These are phyloP conservation scores for Yueomyces sp. DNA, from an alignment of 805 yeast species.

Conservation along the genomic window DNA sequence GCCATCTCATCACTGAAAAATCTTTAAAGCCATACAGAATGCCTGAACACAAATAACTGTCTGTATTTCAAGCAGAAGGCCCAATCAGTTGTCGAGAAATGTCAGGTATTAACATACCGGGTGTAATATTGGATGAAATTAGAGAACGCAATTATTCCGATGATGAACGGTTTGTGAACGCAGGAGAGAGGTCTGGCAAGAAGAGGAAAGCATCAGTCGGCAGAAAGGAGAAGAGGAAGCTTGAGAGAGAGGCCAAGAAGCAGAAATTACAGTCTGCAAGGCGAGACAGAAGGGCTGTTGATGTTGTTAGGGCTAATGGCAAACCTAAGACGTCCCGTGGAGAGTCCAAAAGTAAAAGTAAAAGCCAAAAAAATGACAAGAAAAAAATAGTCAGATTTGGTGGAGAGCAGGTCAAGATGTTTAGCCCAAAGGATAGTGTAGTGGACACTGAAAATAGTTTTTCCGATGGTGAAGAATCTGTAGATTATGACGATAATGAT, in stretches of 20 bases:
- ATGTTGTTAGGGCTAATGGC: too few relatives aligned
- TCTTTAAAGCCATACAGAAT: too few relatives aligned
- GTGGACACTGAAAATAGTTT: not conserved
- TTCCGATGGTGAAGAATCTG: conserved; percentile 28
- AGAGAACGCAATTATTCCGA: conserved; percentile 30
- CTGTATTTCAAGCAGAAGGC: too few relatives aligned
- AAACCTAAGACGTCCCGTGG: too few relatives aligned
- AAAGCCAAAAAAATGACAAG: not conserved
- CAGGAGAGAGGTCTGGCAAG: conserved; percentile 20
- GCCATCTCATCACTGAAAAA: too few relatives aligned
- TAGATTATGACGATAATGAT: conserved; percentile 30
- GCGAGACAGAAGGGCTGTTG: too few relatives aligned
- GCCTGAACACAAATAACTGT: too few relatives aligned
- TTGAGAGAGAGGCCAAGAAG: conserved; percentile 26
- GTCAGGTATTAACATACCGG: conserved; percentile 40
- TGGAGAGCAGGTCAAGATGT: not conserved
- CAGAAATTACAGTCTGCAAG: conserved; percentile 6
- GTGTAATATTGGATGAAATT: conserved; percentile 39
- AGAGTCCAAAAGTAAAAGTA: conserved; percentile 4
- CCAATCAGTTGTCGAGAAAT: too few relatives aligned
- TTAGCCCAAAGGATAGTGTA: not conserved
- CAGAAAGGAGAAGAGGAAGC: conserved; percentile 32
- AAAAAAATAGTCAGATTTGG: not conserved
- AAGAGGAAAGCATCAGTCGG: conserved; percentile 13
- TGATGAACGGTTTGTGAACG: conserved; percentile 24